Evolutionary conservation across 2,329 filamentous ascomycete genomes (phyloP).

Genomic region (Coccinonectria pachysandricola): DNA sequence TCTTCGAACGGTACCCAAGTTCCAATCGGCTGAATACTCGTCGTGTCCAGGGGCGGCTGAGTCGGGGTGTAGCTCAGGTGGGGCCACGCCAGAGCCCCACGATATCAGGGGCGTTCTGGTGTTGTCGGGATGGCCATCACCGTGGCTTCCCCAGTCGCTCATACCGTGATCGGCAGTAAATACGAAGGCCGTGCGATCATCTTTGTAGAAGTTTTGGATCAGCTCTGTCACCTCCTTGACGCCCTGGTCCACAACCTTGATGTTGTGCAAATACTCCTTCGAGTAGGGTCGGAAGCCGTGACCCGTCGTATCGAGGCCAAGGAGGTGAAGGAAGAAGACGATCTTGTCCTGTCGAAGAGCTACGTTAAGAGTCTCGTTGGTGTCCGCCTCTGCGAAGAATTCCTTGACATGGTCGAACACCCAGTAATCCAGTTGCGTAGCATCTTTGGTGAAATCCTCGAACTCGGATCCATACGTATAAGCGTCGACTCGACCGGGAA

Average conservation of each 20-base stretch:
- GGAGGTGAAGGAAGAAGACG: slow-evolving; percentile 89
- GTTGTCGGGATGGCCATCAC: slow-evolving; percentile 94
- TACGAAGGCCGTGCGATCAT: slow-evolving; percentile 81
- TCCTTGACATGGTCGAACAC: slow-evolving; percentile 91
- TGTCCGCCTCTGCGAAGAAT: slow-evolving; percentile 70
- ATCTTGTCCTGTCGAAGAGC: slow-evolving; percentile 72
- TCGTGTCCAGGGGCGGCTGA: slow-evolving; percentile 70
- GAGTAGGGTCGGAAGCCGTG: slow-evolving; percentile 86
- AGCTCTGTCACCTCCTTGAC: slow-evolving; percentile 74
- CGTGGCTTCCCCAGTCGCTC: slow-evolving; percentile 99
- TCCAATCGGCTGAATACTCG: slow-evolving; percentile 85
- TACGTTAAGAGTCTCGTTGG: slow-evolving; percentile 63
- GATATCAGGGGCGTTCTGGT: slow-evolving; percentile 85
- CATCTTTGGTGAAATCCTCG: slow-evolving; percentile 83
- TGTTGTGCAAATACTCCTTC: slow-evolving; percentile 87
- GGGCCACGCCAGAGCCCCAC: slow-evolving; percentile 87
- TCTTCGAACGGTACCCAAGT: slow-evolving; percentile 65
- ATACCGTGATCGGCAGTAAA: slow-evolving; percentile 98
- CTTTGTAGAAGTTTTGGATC: slow-evolving; percentile 75
- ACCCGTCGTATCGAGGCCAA: slow-evolving; percentile 85
- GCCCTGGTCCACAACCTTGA: slow-evolving; percentile 86
- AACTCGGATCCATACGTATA: slow-evolving; percentile 72
- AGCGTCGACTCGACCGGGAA: slow-evolving; percentile 78
- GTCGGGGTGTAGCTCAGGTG: slow-evolving; percentile 49
- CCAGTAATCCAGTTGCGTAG: slow-evolving; percentile 77